Conservation (phyloP, 192 early-diverging fungal genomes). For the Funneliformis geosporum region DNA sequence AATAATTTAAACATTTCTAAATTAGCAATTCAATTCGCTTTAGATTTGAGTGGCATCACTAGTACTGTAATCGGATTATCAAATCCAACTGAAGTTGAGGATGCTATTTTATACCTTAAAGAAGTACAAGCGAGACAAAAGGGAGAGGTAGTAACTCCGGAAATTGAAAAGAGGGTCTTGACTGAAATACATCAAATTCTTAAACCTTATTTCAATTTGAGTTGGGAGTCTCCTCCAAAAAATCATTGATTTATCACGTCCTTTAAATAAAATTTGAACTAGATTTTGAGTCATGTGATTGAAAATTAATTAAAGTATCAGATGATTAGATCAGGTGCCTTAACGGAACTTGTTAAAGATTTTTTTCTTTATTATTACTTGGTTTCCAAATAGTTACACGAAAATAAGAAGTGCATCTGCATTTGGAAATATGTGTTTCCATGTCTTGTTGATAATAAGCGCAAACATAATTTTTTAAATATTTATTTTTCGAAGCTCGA, state of each 20-base stretch:
- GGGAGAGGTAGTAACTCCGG: slow-evolving; percentile 20
- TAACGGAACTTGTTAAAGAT: too few species aligned
- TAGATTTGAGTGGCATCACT: slow-evolving; percentile 35
- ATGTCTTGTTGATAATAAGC: background rate
- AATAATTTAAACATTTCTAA: slow-evolving; percentile 50
- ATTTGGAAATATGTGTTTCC: background rate
- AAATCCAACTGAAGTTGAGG: slow-evolving; percentile 50
- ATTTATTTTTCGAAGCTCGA: background rate
- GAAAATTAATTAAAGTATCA: background rate
- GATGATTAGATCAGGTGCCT: background rate
- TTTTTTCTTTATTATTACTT: background rate
- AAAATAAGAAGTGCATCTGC: background rate
- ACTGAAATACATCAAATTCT: slow-evolving; percentile 40
- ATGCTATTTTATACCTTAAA: slow-evolving; percentile 42
- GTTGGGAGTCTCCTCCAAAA: slow-evolving; percentile 48
- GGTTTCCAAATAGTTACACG: background rate
- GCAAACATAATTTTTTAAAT: background rate
- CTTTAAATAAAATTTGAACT: too few species aligned
- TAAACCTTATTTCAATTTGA: slow-evolving; percentile 42
- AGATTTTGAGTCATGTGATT: too few species aligned
- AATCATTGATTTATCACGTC: background rate
- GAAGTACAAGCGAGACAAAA: slow-evolving; percentile 34
- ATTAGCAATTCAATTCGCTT: slow-evolving; percentile 57
- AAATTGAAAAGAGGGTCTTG: slow-evolving; percentile 36
- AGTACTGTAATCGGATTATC: slow-evolving; percentile 54